Conservation (phyloP, 371 early-diverging fungal species). For the Dinochytrium kinnereticum region DNA sequence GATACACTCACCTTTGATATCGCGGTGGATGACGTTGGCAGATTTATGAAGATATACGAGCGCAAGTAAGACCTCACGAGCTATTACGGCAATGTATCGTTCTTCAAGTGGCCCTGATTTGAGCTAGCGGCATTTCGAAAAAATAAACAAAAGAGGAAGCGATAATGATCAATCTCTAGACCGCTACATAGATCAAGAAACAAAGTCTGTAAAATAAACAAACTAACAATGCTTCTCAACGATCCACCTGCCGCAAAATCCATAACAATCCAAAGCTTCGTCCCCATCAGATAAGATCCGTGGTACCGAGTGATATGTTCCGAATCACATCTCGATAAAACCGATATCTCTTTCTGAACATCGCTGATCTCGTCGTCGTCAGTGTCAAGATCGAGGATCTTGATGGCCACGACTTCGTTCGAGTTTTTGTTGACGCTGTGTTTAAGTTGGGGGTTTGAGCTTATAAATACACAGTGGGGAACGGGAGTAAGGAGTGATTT, state of each 20-base stretch:
- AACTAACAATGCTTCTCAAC: conserved; percentile 76
- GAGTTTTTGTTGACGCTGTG: conserved; percentile 40
- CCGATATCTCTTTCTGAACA: conserved; percentile 90
- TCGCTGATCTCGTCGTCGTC: conserved; percentile 96
- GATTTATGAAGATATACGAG: conserved; percentile 92
- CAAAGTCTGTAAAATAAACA: background rate
- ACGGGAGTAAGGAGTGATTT: too few relatives aligned
- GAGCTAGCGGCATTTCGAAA: conserved; percentile 56
- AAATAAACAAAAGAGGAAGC: background rate
- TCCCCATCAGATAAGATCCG: conserved; percentile 87
- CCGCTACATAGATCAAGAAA: too few relatives aligned
- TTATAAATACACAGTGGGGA: too few relatives aligned
- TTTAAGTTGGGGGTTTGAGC: background rate
- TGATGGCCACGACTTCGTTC: conserved; percentile 79
- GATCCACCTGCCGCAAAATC: conserved; percentile 97
- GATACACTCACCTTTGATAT: conserved; percentile 85
- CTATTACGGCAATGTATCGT: conserved; percentile 82
- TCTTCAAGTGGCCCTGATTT: conserved; percentile 89
- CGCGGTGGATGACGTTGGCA: conserved; percentile 93
- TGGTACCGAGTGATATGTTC: conserved; percentile 93
- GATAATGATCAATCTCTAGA: too few relatives aligned
- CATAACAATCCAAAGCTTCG: conserved; percentile 97
- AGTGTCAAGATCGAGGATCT: conserved; percentile 94
- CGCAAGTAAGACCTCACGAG: conserved; percentile 84
- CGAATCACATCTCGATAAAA: conserved; percentile 87